Evolutionary conservation across 2,329 filamentous ascomycete species (phyloP).

Genomic region (Akanthomyces lecanii): DNA sequence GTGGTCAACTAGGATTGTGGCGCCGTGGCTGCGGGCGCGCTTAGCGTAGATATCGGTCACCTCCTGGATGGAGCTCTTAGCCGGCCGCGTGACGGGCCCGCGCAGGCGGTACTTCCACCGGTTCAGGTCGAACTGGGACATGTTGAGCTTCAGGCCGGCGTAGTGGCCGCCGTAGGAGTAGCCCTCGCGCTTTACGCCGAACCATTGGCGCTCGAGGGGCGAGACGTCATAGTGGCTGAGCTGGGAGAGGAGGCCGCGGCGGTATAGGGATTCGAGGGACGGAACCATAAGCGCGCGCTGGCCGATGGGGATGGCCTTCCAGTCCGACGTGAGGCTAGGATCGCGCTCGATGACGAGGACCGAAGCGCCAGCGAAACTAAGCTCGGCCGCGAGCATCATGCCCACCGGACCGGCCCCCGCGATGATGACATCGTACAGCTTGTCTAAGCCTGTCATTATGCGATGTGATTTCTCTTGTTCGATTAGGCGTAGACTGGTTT

Average conservation of each 20-base stretch:
- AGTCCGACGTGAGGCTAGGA: slow-evolving; percentile 17
- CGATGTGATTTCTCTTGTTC: neutral
- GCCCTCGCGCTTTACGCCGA: slow-evolving; percentile 7
- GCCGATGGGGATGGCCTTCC: slow-evolving; percentile 29
- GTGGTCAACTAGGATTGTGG: slow-evolving; percentile 26
- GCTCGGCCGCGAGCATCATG: slow-evolving; percentile 34
- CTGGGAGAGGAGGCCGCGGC: slow-evolving; percentile 34
- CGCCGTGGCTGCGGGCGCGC: slow-evolving; percentile 27
- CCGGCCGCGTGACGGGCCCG: slow-evolving; percentile 25
- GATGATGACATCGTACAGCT: slow-evolving; percentile 32
- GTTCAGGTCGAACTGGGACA: slow-evolving; percentile 25
- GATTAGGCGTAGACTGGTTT: too few species aligned
- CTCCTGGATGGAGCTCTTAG: slow-evolving; percentile 22
- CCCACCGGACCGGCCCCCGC: slow-evolving; percentile 34
- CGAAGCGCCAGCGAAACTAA: slow-evolving; percentile 28
- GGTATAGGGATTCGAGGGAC: slow-evolving; percentile 34
- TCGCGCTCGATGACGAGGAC: slow-evolving; percentile 35
- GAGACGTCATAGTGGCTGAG: slow-evolving; percentile 21
- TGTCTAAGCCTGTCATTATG: slow-evolving; percentile 11
- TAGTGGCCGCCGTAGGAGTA: slow-evolving; percentile 31
- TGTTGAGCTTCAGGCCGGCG: slow-evolving; percentile 28
- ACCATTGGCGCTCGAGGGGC: slow-evolving; percentile 19
- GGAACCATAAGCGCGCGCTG: slow-evolving; percentile 31
- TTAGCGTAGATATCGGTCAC: slow-evolving; percentile 22
- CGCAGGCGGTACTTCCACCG: slow-evolving; percentile 30